A percentile compares a stretch with the other conserved stretches of the same genome.
phyloP scores from a whole-genome alignment of 1,139 yeast species.

The Yamadazyma buinensis region DNA sequence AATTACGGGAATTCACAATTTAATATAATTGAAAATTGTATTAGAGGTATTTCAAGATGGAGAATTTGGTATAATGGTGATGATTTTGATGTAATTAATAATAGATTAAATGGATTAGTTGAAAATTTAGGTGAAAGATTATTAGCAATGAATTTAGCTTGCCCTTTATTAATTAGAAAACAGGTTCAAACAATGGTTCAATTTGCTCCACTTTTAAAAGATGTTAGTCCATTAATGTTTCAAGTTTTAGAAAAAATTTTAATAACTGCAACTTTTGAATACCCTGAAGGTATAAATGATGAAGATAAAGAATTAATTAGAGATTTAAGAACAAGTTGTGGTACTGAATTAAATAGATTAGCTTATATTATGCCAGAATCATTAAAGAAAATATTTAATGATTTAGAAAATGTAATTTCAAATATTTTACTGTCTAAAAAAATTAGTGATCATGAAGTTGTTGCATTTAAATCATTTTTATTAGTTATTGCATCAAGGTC shows the following conservation, averaged over 20 bases:
- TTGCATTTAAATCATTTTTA: slow-evolving; percentile 87
- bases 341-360: slow-evolving; percentile 88
- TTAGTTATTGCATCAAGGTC: slow-evolving; percentile 90
- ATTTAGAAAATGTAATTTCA: slow-evolving; percentile 77
- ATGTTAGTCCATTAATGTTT: slow-evolving; percentile 69
- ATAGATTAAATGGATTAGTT: slow-evolving; percentile 56
- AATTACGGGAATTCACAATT: slow-evolving; percentile 79
- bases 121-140: slow-evolving; percentile 77
- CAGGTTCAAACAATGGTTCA: slow-evolving; percentile 94
- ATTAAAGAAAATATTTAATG: slow-evolving; percentile 72
- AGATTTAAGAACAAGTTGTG: slow-evolving; percentile 88
- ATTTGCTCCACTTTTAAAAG: slow-evolving; percentile 87
- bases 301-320: slow-evolving; percentile 79
- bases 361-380: slow-evolving; percentile 95
- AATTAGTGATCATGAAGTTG: slow-evolving; percentile 86
- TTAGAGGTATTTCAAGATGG: slow-evolving; percentile 96
- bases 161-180: slow-evolving; percentile 78
- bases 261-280: slow-evolving; percentile 82
- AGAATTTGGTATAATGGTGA: slow-evolving; percentile 78
- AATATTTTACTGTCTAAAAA: slow-evolving; percentile 65
- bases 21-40: slow-evolving; percentile 81
- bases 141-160: slow-evolving; percentile 68
- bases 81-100: slow-evolving; percentile 58
- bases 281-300: slow-evolving; percentile 63
- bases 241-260: slow-evolving; percentile 82